A percentile compares a stretch with the other conserved stretches of the same genome.
phyloP scores from a whole-genome alignment of 768 basidiomycete species.

The Mycena vitilis region DNA sequence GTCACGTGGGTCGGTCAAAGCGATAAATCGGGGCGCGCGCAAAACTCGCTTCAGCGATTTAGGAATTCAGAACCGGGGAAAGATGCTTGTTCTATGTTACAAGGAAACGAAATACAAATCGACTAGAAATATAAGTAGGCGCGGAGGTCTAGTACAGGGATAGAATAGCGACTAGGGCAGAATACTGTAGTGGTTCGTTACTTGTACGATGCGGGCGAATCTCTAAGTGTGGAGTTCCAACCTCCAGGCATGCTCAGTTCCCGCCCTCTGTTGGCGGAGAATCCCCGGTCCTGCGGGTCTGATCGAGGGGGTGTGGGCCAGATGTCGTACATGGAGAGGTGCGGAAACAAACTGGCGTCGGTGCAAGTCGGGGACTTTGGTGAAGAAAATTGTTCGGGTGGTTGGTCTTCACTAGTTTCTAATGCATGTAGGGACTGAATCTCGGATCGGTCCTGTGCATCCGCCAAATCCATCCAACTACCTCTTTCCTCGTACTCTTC shows the following conservation, averaged over 20 bases:
- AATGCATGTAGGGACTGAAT: slow-evolving; percentile 20
- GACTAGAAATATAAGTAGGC: slow-evolving; percentile 32
- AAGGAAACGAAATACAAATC: slow-evolving; percentile 35
- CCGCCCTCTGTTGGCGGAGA: slow-evolving; percentile 31
- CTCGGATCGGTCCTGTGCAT: slow-evolving; percentile 29
- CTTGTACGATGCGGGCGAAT: slow-evolving; percentile 14
- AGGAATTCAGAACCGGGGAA: not conserved
- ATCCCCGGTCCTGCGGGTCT: slow-evolving; percentile 9
- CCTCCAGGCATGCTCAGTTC: slow-evolving; percentile 56
- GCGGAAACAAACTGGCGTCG: slow-evolving; percentile 34
- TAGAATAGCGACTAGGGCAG: slow-evolving; percentile 21
- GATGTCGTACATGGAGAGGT: slow-evolving; percentile 33
- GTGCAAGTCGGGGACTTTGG: slow-evolving; percentile 28
- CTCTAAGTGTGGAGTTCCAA: slow-evolving; percentile 46
- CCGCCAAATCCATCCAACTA: slow-evolving; percentile 55
- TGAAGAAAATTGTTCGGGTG: slow-evolving; percentile 37
- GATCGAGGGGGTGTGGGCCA: slow-evolving; percentile 33
- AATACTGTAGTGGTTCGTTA: slow-evolving; percentile 18
- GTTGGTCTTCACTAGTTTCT: slow-evolving; percentile 30
- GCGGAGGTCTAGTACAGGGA: slow-evolving; percentile 23
- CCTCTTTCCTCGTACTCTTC: slow-evolving; percentile 61
- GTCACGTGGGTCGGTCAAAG: slow-evolving; percentile 8
- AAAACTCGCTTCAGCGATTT: too few relatives aligned
- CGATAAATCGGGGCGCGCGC: not conserved
- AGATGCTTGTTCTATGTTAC: slow-evolving; percentile 11